These are phyloP conservation scores for Arbutus unedo DNA, from an alignment of 148 eudicot species.

Conservation along the genomic window DNA sequence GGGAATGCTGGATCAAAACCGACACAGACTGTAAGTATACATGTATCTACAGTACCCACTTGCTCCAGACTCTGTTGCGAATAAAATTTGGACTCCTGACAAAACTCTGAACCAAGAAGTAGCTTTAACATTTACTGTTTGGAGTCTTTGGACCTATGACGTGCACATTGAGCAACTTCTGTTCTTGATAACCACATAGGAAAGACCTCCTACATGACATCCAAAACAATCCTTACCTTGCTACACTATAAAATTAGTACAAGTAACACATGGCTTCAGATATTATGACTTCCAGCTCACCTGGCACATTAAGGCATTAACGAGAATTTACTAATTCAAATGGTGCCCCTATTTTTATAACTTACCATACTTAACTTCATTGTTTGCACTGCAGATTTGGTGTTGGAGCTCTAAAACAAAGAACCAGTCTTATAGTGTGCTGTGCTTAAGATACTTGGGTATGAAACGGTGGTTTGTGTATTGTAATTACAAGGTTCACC, in stretches of 20 bases:
- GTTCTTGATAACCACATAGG: constrained; percentile 5
- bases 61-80: background rate
- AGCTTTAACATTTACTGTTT: background rate
- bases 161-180: background rate
- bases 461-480: constrained; percentile 18
- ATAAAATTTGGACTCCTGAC: background rate
- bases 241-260: background rate
- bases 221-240: background rate
- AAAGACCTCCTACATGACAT: constrained; percentile 7
- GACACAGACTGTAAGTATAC: constrained; percentile 72
- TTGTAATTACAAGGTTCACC: constrained; percentile 16
- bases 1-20: constrained; percentile 76
- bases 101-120: background rate
- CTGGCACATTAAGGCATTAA: background rate
- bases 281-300: background rate
- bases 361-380: constrained; percentile 14
- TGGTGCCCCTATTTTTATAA: background rate
- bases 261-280: background rate
- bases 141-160: background rate
- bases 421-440: constrained; percentile 14
- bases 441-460: background rate
- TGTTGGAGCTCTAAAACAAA: constrained; percentile 66
- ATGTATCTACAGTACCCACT: background rate
- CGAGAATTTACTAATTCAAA: background rate
- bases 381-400: constrained; percentile 55